Evolutionary conservation across 2,329 filamentous ascomycete genomes (phyloP), one percentile per base, ranked within the genome.

Genomic region (Lithohypha guttulata): DNA sequence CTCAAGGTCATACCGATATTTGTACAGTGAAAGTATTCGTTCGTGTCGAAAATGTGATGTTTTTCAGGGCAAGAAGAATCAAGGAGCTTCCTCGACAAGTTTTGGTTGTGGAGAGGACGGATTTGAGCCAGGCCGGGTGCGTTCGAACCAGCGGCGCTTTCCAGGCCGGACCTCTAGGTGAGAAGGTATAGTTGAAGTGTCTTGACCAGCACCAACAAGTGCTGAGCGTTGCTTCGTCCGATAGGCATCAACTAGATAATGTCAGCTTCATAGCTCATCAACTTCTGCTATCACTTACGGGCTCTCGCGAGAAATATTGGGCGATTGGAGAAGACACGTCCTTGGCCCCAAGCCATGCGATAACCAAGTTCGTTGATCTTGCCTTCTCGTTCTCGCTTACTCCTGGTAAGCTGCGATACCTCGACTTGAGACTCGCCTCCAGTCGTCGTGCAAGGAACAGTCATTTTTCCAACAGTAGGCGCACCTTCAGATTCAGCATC

Each of bases 341-440:
- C 91, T 64, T 96, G 89, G 39, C 87, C 79, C 89, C 91, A 98
- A 34, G 84, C 87, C 83, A 98, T 93, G 32, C 89, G 77, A 59
- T 93, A 93, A 2, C 86, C 89, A 31, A 96, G 66, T 55, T 96
- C 87, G 56, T 96, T 96, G 45, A 96, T 66, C 34, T 84, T 76
- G n/a, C 91, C 78, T 58, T 96, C 89, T 64, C 84, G 91, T 34
- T 71, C 74, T 34, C 85, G 76, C 50, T 77, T 74, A 30, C 69
- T 66, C 55, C 75, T 78, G 34, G 77, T 77, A 59, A 86, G 78
- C 42, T 77, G 72, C 18, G 87, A 85, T 27, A 93, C 79, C 2
- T 77, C 73, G 25, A 93, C 69, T 54, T 85, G 79, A 14, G 71
- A 71, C 44, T 87, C 80, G n/a, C 81, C 82, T 49, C 89, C 83